Base-by-base conservation (phyloP, 2,329 filamentous ascomycete species). In the Ceratocystis diversiconidia region DNA sequence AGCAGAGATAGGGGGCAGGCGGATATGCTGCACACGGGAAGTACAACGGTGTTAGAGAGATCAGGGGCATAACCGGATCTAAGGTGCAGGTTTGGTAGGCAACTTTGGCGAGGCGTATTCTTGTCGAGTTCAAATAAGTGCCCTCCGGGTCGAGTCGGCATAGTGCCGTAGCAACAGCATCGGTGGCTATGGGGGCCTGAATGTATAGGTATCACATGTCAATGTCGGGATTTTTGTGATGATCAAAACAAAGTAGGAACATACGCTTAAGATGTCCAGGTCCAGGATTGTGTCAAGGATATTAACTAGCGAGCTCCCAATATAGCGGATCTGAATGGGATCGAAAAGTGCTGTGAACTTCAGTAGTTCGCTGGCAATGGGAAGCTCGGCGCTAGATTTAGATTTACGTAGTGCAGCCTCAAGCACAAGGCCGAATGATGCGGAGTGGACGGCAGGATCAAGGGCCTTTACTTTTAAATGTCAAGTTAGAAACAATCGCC, bases 41-140 rank as follows among this genome's bases (percentile, higher is more conserved):
- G 70, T 85, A 87, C 67, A 87, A 80, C 66, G 89, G 84, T 64
- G 82, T 79, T 67, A 82, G 84, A 70, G 88, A 80, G 32, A 91
- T 76, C 8, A 90, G 78, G 2, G 79, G 79, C 4, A 87, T 75
- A 1, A 81, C 84, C 28, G 80, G 78, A 15, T 78, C 77, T 66
- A 83, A 81, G 48, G 73, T 73, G 69, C 81, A 75, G 41, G 80
- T 79, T 63, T 81, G 76, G 72, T 84, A 82, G 57, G 87, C 86
- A 10, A 85, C 72, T 52, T 78, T 81, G 36, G 81, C 78, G 41
- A 89, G 77, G 15, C 75, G 71, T 46, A 86, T 73, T 70, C 90
- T 87, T 32, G 78, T 79, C 3, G 80, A 80, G 3, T 87, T 90
- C 70, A 90, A 83, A 63, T 87, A 82, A 62, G 81, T 81, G 32